Conservation (phyloP, 495 filamentous ascomycete species). For the Cenococcum geophilum region DNA sequence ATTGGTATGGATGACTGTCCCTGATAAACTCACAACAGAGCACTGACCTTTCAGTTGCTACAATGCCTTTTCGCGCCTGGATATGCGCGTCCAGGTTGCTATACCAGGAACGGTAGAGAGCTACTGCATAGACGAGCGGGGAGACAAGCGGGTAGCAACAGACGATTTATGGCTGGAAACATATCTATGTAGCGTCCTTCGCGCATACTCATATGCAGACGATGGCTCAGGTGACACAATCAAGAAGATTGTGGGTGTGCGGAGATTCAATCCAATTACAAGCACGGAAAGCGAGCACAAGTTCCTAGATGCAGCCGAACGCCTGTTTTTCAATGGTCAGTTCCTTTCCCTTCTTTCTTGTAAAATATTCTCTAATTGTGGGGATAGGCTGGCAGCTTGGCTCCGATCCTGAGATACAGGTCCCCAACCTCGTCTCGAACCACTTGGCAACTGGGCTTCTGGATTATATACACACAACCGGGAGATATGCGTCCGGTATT, state of each 20-base stretch:
- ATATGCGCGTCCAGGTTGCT: constrained; percentile 96
- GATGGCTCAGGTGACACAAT: constrained; percentile 87
- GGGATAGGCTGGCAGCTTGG: constrained; percentile 80
- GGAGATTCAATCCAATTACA: constrained; percentile 94
- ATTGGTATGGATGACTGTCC: constrained; percentile 57
- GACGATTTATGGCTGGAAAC: constrained; percentile 96
- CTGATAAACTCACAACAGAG: not conserved
- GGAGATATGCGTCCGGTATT: constrained; percentile 89
- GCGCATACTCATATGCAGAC: constrained; percentile 94
- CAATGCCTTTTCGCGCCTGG: constrained; percentile 96
- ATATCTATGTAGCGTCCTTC: constrained; percentile 85
- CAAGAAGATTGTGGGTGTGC: constrained; percentile 85
- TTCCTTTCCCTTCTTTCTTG: not conserved
- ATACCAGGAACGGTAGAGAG: constrained; percentile 93
- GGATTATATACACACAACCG: constrained; percentile 95
- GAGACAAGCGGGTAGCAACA: constrained; percentile 84
- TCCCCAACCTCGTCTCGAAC: constrained; percentile 95
- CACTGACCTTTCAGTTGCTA: constrained; percentile 64
- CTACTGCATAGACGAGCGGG: constrained; percentile 93
- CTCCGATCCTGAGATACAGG: constrained; percentile 94
- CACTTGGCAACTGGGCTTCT: constrained; percentile 85
- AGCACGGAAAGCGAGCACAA: constrained; percentile 96
- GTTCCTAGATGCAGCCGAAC: constrained; percentile 91
- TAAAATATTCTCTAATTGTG: not conserved
- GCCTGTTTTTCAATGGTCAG: constrained; percentile 86